Base-by-base conservation (phyloP, 306 rosid species). In the Oemleria cerasiformis region DNA sequence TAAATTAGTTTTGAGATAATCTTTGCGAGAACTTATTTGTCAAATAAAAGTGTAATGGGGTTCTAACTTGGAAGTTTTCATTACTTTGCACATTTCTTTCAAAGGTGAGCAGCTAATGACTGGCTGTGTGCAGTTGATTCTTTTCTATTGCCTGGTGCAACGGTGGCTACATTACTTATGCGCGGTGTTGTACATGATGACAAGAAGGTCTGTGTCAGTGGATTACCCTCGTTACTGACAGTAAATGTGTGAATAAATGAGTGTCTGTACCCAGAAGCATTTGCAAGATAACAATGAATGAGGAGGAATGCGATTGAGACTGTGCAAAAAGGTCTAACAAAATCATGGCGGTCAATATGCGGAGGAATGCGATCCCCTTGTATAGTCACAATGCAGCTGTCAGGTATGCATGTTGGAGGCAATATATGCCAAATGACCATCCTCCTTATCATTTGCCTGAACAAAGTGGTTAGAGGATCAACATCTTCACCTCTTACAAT, bases 141-240 rank as follows among this genome's bases (percentile, higher is more conserved):
- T 47, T 88, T 82, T 84, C 77, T 90, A 75, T 44, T 90, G 65
- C 98, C 98, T 39, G 96, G 97, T 7, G 97, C 98, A 42, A 90
- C 98, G 0, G 90, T 81, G 71, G 98, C 98, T 53, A 88, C 98
- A 30, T 43, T 92, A 68, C 85, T 92, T 21, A 92, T 92, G 98
- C 96, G 90, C 11, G 97, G 97, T 44, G 91, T 47, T 64, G 92
- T 92, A 7, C 98, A 92, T 57, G 93, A 85, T 58, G 96, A 88
- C 70, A 86, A 85, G 75, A 88, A 87, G 96, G 97, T 92, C 42
- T n/a, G 8, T 44, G 53, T 72, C 55, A 62, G 34, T 71, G 23
- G 70, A 50, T 50, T 47, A 1, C 14, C n/a, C n/a, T n/a, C n/a
- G n/a, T n/a, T n/a, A n/a, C n/a, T n/a, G n/a, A n/a, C n/a, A n/a